phyloP scores from a whole-genome alignment of 768 basidiomycete genomes.

The Tricholomella constricta region DNA sequence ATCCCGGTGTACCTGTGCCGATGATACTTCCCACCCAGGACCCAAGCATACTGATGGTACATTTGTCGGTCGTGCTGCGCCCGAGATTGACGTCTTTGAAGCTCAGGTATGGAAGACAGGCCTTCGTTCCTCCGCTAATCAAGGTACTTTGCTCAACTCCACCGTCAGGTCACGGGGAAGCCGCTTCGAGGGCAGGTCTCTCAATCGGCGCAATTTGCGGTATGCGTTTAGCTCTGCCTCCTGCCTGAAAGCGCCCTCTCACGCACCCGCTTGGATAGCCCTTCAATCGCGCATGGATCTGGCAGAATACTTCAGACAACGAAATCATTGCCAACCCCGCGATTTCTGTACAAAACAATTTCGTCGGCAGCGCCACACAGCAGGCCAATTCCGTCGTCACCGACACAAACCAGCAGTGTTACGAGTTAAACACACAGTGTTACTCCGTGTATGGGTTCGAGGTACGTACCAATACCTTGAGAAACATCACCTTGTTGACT shows the following conservation, averaged over 20 bases:
- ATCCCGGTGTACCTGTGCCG: slow-evolving; percentile 79
- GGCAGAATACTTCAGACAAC: slow-evolving; percentile 62
- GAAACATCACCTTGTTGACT: not conserved
- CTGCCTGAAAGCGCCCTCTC: not conserved
- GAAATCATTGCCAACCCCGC: slow-evolving; percentile 54
- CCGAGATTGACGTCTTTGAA: slow-evolving; percentile 89
- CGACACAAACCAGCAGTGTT: slow-evolving; percentile 67
- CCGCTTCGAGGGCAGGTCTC: slow-evolving; percentile 67
- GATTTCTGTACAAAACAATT: slow-evolving; percentile 59
- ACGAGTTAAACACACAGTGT: slow-evolving; percentile 57
- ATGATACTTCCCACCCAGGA: slow-evolving; percentile 74
- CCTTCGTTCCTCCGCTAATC: slow-evolving; percentile 10
- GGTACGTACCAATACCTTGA: slow-evolving; percentile 31
- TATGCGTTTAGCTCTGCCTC: slow-evolving; percentile 32
- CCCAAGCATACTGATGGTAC: slow-evolving; percentile 69
- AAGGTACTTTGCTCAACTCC: not conserved
- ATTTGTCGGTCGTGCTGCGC: slow-evolving; percentile 77
- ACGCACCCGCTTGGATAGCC: slow-evolving; percentile 44
- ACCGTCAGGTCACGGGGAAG: slow-evolving; percentile 43
- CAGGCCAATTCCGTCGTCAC: slow-evolving; percentile 78
- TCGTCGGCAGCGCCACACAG: slow-evolving; percentile 69
- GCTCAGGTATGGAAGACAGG: slow-evolving; percentile 49
- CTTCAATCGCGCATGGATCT: slow-evolving; percentile 68
- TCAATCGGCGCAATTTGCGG: slow-evolving; percentile 79
- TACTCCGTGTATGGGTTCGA: slow-evolving; percentile 79